Conservation (phyloP, 2,329 filamentous ascomycete genomes). For the Ceratocystis variospora region DNA sequence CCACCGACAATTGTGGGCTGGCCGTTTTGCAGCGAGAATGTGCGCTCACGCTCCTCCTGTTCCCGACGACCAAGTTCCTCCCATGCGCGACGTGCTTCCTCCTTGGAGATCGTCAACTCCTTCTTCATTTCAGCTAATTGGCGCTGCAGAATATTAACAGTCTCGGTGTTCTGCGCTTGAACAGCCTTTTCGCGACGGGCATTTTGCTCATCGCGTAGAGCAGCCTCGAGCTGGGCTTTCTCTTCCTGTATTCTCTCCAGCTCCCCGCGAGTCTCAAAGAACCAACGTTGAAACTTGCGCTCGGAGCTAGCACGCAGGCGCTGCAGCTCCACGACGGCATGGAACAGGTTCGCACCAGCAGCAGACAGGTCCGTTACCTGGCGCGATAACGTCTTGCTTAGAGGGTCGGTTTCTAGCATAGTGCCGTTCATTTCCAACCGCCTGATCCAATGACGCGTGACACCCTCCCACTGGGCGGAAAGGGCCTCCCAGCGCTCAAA, state of each 20-base stretch:
- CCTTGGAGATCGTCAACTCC: slow-evolving; percentile 86
- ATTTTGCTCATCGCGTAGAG: slow-evolving; percentile 60
- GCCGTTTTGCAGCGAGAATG: slow-evolving; percentile 70
- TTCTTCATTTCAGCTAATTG: slow-evolving; percentile 81
- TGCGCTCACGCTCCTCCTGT: slow-evolving; percentile 82
- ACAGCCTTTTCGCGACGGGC: slow-evolving; percentile 50
- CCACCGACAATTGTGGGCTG: slow-evolving; percentile 81
- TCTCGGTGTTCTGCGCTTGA: slow-evolving; percentile 18
- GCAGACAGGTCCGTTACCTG: slow-evolving; percentile 97
- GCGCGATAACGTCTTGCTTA: slow-evolving; percentile 76
- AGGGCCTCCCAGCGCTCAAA: slow-evolving; percentile 96
- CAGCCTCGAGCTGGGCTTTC: slow-evolving; percentile 63
- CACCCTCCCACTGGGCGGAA: slow-evolving; percentile 93
- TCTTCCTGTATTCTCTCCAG: slow-evolving; percentile 74
- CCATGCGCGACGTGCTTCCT: slow-evolving; percentile 90
- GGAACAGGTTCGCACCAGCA: slow-evolving; percentile 90
- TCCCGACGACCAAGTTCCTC: slow-evolving; percentile 89
- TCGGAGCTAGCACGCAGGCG: slow-evolving; percentile 87
- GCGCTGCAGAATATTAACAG: slow-evolving; percentile 42
- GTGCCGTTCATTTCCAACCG: slow-evolving; percentile 81
- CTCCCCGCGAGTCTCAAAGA: slow-evolving; percentile 84
- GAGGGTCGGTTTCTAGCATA: slow-evolving; percentile 66
- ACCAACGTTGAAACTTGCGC: slow-evolving; percentile 96
- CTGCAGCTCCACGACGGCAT: slow-evolving; percentile 92
- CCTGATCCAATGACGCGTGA: slow-evolving; percentile 95